Conservation (phyloP, 129 eudicot genomes). For the Glebionis coronaria region DNA sequence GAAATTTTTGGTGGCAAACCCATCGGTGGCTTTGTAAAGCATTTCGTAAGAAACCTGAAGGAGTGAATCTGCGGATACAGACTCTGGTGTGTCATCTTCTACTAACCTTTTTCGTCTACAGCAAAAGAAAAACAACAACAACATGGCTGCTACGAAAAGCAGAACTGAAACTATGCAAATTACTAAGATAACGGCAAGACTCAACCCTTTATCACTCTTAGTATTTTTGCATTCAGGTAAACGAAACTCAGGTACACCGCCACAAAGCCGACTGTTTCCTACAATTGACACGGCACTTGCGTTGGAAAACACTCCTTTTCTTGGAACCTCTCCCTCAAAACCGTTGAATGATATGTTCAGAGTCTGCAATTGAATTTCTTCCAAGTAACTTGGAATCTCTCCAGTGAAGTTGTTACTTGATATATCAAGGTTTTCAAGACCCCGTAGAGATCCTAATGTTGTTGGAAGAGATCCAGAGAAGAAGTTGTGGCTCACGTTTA, state of each 20-base stretch:
- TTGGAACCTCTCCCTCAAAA: constrained; percentile 35
- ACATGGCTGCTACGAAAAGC: constrained; percentile 3
- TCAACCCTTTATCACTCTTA: neutral
- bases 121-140: constrained; percentile 15
- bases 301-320: constrained; percentile 35
- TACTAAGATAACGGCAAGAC: constrained; percentile 21
- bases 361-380: constrained; percentile 14
- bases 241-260: constrained; percentile 31
- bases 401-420: constrained; percentile 50
- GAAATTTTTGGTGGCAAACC: constrained; percentile 35
- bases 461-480: constrained; percentile 37
- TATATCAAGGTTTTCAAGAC: constrained; percentile 26
- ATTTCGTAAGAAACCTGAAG: constrained; percentile 30
- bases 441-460: constrained; percentile 37
- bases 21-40: constrained; percentile 47
- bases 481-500: constrained; percentile 24
- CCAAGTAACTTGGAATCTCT: constrained; percentile 27
- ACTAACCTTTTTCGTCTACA: constrained; percentile 20
- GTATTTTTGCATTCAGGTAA: constrained; percentile 27
- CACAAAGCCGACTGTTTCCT: constrained; percentile 39
- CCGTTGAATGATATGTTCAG: constrained; percentile 37
- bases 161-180: constrained; percentile 18
- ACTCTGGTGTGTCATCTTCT: neutral
- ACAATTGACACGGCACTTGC: constrained; percentile 16
- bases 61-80: constrained; percentile 12